Percentiles rank a stretch among this genome's conserved stretches.
phyloP scores from a whole-genome alignment of 169 alveolate genomes.

The Eimeria necatrix region DNA sequence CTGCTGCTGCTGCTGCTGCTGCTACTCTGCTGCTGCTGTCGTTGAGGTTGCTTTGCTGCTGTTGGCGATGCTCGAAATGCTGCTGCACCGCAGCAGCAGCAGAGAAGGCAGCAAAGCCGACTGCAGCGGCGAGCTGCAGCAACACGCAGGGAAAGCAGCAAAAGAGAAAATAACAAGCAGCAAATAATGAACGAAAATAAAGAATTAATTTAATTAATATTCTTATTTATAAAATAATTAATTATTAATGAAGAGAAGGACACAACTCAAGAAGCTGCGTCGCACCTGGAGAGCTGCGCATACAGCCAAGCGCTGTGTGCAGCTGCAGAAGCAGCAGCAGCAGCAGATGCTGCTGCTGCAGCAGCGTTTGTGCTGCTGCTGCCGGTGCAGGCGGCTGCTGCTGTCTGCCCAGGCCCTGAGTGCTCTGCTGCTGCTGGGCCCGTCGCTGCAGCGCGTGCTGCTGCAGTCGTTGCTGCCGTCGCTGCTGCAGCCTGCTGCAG shows the following conservation, averaged over 20 bases:
- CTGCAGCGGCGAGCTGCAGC: not conserved
- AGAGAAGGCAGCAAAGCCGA: not conserved
- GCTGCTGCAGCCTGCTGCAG: not conserved
- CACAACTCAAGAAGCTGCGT: no score
- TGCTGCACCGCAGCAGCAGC: no score
- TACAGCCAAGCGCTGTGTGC: not conserved
- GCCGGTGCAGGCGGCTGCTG: conserved; percentile 36
- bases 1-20: no score
- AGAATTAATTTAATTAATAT: no score
- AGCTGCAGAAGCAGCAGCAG: not conserved
- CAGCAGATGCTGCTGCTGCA: not conserved
- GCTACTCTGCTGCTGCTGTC: no score
- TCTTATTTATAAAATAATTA: no score
- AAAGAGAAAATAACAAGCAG: not conserved
- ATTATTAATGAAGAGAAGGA: no score
- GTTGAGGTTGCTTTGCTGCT: no score
- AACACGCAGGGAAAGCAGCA: not conserved
- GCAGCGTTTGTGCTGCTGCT: not conserved
- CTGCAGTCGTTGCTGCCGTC: not conserved
- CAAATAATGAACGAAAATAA: not conserved
- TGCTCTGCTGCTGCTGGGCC: not conserved
- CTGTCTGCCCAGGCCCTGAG: not conserved
- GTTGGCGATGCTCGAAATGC: no score
- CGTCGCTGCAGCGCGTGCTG: not conserved
- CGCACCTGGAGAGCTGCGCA: conserved; percentile 11